Evolutionary conservation across 805 yeast species (phyloP), one percentile per base, ranked within the genome.

Genomic region (Candida montana): DNA sequence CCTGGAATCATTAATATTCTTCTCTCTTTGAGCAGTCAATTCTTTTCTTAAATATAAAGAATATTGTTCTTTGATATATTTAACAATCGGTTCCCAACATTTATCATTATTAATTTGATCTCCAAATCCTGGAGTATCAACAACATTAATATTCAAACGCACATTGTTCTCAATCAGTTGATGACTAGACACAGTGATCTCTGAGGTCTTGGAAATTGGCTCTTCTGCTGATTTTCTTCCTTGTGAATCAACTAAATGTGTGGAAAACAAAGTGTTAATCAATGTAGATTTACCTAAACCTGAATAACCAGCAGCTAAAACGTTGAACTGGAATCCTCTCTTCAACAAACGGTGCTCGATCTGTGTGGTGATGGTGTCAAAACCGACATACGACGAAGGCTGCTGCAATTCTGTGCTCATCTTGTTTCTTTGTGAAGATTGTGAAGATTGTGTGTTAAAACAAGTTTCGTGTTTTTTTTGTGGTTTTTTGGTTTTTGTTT

Each of bases 91-190:
- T 55, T 90, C 98, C 96, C 97, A 91, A 65, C 95, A 89, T 65
- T 83, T 85, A 56, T 86, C 95, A 65, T 90, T 90, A 68, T 89
- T 86, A 52, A 93, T 84, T 67, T 86, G 96, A 71, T 93, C 99
- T 31, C 96, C 98, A 70, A 88, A 93, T 13, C 98, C 98, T 17
- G 98, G 98, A 3, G 99, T 93, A 62, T 93, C 99, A 59, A 93
- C 86, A 42, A 93, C 80, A 55, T 88, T 90, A 49, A 93, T 69
- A 55, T 83, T 83, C 61, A 93, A 77, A 48, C 81, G 79, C 43
- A 93, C 98, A 50, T 84, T 85, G 62, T 88, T 89, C 65, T 93
- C 99, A 43, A 79, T 65, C 50, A 93, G 72, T 15, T 75, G 72
- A 47, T 83, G 90, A n/a, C 75, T 63, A 23, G 80, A 71, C 21